Evolutionary conservation across 1,284 basidiomycete genomes (phyloP).

Genomic region (Cryptococcus sp.): DNA sequence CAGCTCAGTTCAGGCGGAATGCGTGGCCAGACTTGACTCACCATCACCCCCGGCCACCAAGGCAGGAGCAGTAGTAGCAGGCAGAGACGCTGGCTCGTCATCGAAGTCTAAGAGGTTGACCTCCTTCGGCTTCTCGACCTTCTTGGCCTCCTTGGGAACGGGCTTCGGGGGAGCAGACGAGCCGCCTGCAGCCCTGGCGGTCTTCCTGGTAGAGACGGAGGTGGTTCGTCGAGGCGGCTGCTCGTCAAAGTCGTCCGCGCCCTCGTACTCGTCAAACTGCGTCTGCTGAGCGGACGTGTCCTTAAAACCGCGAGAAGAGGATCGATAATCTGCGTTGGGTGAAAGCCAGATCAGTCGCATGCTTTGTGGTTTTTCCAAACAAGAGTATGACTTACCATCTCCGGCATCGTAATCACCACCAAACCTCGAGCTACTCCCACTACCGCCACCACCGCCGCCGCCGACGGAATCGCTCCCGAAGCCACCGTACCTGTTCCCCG

Average conservation of each 20-base stretch:
- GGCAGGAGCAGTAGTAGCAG: slow-evolving; percentile 53
- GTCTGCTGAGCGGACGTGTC: slow-evolving; percentile 48
- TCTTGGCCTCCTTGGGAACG: slow-evolving; percentile 45
- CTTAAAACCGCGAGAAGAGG: slow-evolving; percentile 16
- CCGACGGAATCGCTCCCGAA: slow-evolving; percentile 68
- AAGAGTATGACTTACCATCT: slow-evolving; percentile 22
- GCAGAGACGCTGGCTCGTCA: slow-evolving; percentile 52
- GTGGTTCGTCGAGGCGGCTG: slow-evolving; percentile 43
- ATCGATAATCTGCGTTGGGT: slow-evolving; percentile 27
- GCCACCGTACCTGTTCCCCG: slow-evolving; percentile 66
- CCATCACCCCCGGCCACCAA: slow-evolving; percentile 49
- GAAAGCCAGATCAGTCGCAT: not conserved
- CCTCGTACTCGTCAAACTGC: slow-evolving; percentile 82
- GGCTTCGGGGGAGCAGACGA: slow-evolving; percentile 52
- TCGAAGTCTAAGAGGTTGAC: slow-evolving; percentile 76
- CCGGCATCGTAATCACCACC: slow-evolving; percentile 24
- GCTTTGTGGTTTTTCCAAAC: no score
- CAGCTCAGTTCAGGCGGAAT: slow-evolving; percentile 11
- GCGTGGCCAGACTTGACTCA: slow-evolving; percentile 9
- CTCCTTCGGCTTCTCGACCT: slow-evolving; percentile 52
- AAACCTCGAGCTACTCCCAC: slow-evolving; percentile 25
- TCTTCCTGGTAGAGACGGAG: slow-evolving; percentile 5
- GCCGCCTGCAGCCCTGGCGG: not conserved
- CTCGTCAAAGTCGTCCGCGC: slow-evolving; percentile 83
- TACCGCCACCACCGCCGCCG: slow-evolving; percentile 54